phyloP scores from a whole-genome alignment of 179 eudicot species.

The Patellifolia procumbens region DNA sequence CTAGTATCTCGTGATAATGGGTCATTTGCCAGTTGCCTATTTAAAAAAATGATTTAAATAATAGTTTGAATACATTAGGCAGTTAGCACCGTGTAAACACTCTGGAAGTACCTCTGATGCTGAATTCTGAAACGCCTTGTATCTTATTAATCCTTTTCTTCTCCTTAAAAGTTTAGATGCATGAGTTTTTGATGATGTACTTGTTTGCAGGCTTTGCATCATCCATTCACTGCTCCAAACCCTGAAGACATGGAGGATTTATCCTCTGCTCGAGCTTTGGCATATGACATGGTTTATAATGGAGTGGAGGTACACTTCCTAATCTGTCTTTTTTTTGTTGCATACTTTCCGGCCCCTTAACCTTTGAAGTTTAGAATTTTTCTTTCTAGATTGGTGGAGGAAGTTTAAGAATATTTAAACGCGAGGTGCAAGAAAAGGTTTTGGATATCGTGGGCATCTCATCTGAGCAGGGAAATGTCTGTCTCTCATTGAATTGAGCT shows the following conservation, averaged over 20 bases:
- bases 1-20: not conserved
- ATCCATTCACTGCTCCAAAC: slow-evolving; percentile 96
- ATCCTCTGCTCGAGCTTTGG: slow-evolving; percentile 94
- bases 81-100: not conserved
- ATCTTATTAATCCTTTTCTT: not conserved
- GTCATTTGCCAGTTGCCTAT: not conserved
- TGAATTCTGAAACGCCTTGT: not conserved
- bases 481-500: not conserved
- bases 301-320: slow-evolving; percentile 77
- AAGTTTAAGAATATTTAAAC: slow-evolving; percentile 86
- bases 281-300: slow-evolving; percentile 98
- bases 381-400: slow-evolving; percentile 79
- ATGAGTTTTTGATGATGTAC: not conserved
- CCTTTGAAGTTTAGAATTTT: slow-evolving; percentile 9
- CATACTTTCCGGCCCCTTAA: not conserved
- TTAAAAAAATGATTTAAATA: no score
- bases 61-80: not conserved
- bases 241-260: slow-evolving; percentile 90
- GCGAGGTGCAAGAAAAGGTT: slow-evolving; percentile 85
- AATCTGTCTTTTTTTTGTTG: no score
- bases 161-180: not conserved
- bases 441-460: slow-evolving; percentile 72
- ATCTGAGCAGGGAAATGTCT: slow-evolving; percentile 55
- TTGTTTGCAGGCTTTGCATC: slow-evolving; percentile 82
- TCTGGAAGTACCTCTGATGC: not conserved